phyloP scores from a whole-genome alignment of 495 filamentous ascomycete species.

The Penicillium manginii region DNA sequence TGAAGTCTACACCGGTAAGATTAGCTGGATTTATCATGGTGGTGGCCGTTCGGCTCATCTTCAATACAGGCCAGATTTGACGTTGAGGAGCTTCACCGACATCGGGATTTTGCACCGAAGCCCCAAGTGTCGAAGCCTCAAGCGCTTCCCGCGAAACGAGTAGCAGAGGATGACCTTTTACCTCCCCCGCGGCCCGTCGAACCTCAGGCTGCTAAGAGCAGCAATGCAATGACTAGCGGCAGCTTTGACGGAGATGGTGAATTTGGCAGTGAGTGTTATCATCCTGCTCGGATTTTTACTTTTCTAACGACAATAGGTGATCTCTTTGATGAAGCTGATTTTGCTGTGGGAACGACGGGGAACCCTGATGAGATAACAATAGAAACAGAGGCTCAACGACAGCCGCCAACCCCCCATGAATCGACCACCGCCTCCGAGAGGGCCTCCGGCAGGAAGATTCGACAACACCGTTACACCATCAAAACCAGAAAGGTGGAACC shows the following conservation, averaged over 20 bases:
- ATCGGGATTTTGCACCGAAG: constrained; percentile 68
- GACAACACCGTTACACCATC: constrained; percentile 44
- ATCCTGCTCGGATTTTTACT: neutral
- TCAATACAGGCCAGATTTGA: constrained; percentile 65
- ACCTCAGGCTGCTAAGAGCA: constrained; percentile 24
- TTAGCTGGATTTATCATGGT: neutral
- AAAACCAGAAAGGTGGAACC: constrained; percentile 46
- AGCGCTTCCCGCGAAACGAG: constrained; percentile 44
- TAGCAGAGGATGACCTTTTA: constrained; percentile 43
- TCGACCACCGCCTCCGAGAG: constrained; percentile 28
- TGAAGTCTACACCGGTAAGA: constrained; percentile 68
- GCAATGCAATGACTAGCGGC: constrained; percentile 17
- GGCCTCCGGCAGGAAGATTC: constrained; percentile 24
- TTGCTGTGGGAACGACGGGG: constrained; percentile 59
- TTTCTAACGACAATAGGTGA: constrained; percentile 47
- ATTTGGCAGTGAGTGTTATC: constrained; percentile 62
- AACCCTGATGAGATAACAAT: constrained; percentile 66
- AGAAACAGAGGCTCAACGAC: constrained; percentile 36
- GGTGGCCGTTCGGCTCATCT: neutral
- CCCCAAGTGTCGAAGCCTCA: constrained; percentile 66
- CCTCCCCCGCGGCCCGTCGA: constrained; percentile 36
- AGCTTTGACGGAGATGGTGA: constrained; percentile 53
- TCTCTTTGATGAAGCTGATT: constrained; percentile 77
- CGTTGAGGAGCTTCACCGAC: constrained; percentile 75
- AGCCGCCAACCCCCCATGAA: constrained; percentile 34